Conservation (phyloP, 345 rosid species). For the Carallia pectinifolia region DNA sequence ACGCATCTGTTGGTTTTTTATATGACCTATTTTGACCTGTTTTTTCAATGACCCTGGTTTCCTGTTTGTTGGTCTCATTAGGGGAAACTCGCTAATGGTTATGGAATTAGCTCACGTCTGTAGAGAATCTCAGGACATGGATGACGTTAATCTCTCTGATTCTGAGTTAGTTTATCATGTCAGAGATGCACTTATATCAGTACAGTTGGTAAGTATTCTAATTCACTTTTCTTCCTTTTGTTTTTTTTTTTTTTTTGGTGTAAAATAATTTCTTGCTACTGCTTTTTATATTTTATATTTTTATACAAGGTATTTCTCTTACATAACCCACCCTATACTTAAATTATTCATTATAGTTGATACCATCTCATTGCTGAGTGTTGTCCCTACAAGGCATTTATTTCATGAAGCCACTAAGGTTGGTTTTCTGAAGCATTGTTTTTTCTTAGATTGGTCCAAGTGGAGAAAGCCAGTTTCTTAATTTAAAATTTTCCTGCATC, state of each 20-base stretch:
- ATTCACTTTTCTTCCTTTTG: neutral
- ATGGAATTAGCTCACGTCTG: slow-evolving; percentile 3
- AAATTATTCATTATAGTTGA: no score
- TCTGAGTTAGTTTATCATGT: slow-evolving; percentile 45
- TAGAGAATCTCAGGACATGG: slow-evolving; percentile 15
- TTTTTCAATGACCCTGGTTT: neutral
- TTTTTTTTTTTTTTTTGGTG: neutral
- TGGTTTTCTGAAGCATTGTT: neutral
- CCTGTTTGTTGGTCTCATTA: neutral
- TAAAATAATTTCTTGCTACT: no score
- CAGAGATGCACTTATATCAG: slow-evolving; percentile 50
- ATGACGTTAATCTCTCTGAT: slow-evolving; percentile 41
- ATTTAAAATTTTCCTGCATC: no score
- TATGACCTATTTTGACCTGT: neutral
- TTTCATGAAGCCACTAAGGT: neutral
- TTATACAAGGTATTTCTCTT: no score
- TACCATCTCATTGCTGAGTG: neutral
- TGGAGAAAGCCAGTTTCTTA: no score
- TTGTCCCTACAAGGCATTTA: no score
- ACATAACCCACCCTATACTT: no score
- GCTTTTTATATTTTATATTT: no score
- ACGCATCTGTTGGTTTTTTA: neutral
- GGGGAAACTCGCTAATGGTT: slow-evolving; percentile 2
- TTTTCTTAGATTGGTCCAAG: neutral
- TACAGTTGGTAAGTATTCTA: slow-evolving; percentile 30